Base-by-base conservation (phyloP, 768 basidiomycete species). In the Glaciozyma antarctica region DNA sequence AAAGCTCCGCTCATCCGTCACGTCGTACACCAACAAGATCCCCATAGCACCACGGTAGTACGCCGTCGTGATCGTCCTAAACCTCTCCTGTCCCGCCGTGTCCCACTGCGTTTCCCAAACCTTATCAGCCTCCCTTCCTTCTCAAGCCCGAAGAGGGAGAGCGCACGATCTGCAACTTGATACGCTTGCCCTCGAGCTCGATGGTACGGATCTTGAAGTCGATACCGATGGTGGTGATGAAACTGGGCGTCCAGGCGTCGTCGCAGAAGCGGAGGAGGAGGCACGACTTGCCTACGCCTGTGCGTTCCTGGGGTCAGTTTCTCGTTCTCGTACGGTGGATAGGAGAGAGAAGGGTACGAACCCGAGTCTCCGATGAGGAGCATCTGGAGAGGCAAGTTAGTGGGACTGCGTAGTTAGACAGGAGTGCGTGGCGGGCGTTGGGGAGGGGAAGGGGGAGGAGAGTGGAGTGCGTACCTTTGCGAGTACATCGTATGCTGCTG, bases 41-140 rank as follows among this genome's bases (percentile, higher is more conserved):
- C 95, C 95, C 86, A 95, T 94, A 26, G 95, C 95, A 45, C 94
- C 94, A 69, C 95, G 89, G 81, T 99, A 99, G 79, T 99, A 99
- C 16, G 95, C 91, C 26, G 93, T 93, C 53, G 95, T 98, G 77
- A 99, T 98, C 24, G 95, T 97, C 75, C 94, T 82, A 81, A 97
- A 97, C 32, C 93, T 87, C 80, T 99, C 95, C 80, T 98, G 94
- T 41, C 95, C 95, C 62, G 94, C 93, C 65, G 94, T 99, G 77
- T 98, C 94, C 94, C 94, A 98, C 93, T 98, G 74, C 47, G 48
- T 1, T 9, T 12, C 38, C 38, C 38, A 41, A 41, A 41, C 38
- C 38, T 41, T 41, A 41, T 41, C 28, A 15, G 32, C 47, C 7
- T 48, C 22, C 47, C 16, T 48, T 16, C n/a, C n/a, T 21, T 48